Evolutionary conservation across 2,329 filamentous ascomycete species (phyloP).

Genomic region (Fonsecaea nubica): DNA sequence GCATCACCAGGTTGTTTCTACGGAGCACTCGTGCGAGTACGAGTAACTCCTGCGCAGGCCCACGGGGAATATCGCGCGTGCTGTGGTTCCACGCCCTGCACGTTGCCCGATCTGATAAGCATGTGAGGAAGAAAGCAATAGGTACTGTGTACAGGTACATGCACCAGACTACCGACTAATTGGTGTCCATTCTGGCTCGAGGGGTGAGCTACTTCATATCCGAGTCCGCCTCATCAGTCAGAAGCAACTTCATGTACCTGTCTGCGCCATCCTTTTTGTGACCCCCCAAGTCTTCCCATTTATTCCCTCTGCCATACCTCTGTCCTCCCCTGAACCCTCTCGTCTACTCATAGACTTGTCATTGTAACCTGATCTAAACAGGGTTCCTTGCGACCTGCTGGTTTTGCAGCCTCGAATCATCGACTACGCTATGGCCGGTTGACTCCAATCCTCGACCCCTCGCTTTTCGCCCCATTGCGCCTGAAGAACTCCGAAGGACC

Average conservation of each 20-base stretch:
- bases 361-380: conserved; percentile 3
- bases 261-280: neutral
- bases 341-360: conserved; percentile 7
- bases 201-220: conserved; percentile 1
- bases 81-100: conserved; percentile 16
- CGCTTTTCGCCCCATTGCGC: conserved; percentile 28
- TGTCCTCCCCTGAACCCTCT: neutral
- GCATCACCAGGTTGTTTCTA: neutral
- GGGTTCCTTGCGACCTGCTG: conserved; percentile 6
- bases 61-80: neutral
- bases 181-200: neutral
- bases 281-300: conserved; percentile 4
- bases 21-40: too few species aligned
- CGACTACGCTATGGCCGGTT: conserved; percentile 20
- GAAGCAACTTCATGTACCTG: conserved; percentile 20
- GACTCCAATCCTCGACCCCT: conserved; percentile 16
- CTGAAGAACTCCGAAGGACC: neutral
- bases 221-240: conserved; percentile 16
- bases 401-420: neutral
- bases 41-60: neutral
- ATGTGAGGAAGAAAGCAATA: neutral
- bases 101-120: neutral
- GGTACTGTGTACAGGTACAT: too few species aligned
- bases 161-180: neutral
- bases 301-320: conserved; percentile 4